Conservation (phyloP, 1,284 basidiomycete genomes). For the Agroathelia rolfsii region DNA sequence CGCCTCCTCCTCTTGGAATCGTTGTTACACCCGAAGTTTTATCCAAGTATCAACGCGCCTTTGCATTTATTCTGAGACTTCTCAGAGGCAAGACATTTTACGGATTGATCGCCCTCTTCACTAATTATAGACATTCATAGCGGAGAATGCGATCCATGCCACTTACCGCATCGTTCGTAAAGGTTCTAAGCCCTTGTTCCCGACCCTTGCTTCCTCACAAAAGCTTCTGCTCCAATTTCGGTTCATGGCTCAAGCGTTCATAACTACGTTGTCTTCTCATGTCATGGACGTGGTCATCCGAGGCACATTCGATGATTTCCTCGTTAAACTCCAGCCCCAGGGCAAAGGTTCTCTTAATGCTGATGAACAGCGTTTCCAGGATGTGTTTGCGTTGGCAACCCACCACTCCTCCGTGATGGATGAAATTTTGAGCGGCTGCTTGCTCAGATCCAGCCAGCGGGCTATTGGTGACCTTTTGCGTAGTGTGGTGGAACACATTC, state of each 20-base stretch:
- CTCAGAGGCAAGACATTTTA: constrained; percentile 51
- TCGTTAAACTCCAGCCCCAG: constrained; percentile 30
- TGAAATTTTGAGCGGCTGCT: constrained; percentile 66
- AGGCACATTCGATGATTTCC: constrained; percentile 63
- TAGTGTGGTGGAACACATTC: constrained; percentile 52
- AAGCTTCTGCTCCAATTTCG: constrained; percentile 56
- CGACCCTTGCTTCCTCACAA: constrained; percentile 41
- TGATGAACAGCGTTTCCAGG: constrained; percentile 34
- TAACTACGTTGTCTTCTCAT: constrained; percentile 55
- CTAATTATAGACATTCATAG: constrained; percentile 24
- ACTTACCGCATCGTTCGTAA: constrained; percentile 53
- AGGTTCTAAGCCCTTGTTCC: constrained; percentile 40
- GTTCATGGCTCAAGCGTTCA: constrained; percentile 63
- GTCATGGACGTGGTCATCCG: constrained; percentile 71
- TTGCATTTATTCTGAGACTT: constrained; percentile 69
- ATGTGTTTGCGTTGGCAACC: constrained; percentile 66
- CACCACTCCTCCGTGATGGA: constrained; percentile 67
- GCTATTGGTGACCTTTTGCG: constrained; percentile 58
- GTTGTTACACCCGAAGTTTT: constrained; percentile 61
- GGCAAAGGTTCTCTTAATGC: constrained; percentile 13
- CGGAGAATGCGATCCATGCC: constrained; percentile 60
- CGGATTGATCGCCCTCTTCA: not conserved
- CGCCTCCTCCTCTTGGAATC: constrained; percentile 60
- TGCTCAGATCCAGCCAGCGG: constrained; percentile 66
- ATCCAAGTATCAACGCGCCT: constrained; percentile 78